Base-by-base conservation (phyloP, 179 eudicot genomes). In the Nepenthes alata region DNA sequence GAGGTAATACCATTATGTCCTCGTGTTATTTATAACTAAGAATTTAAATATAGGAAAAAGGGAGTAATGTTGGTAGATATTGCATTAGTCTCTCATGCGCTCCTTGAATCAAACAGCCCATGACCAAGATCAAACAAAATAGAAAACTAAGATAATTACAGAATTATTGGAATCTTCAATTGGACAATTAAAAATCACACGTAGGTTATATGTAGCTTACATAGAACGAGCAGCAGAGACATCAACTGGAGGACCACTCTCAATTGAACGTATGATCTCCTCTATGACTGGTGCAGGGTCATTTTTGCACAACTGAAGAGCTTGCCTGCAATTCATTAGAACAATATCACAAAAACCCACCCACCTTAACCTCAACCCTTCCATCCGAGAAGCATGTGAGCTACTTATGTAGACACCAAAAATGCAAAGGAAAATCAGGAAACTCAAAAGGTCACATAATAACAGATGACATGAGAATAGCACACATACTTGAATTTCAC, bases 161-260 rank as follows among this genome's bases (percentile, higher is more conserved):
- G 45, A 41, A 41, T 7, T 41, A 7, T 41, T 7, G 8, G 45
- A 4, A 7, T 7, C 8, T 41, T 41, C 12, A 50, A 10, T 11
- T 11, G 15, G 53, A 50, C 11, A n/a, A 50, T 13, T 13, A 58
- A 6, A 58, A 36, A 37, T 10, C 47, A n/a, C 8, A n/a, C 53
- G 11, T 50, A 50, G 11, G 53, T 50, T 14, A 36, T 3, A 38
- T 50, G 38, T 52, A 45, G 16, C 95, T 85, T 87, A 93, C 98
- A 93, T 93, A 73, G 97, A 85, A 55, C 95, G 95, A 65, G 87
- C 97, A 64, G 90, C 74, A 57, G 97, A 78, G 70, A 93, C 98
- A 74, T 93, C 98, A 61, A 86, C 95, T 36, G 98, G 94, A 53
- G 94, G 98, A 76, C 95, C 84, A 58, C 95, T 94, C 77, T 93